phyloP scores from a whole-genome alignment of 306 rosid genomes.

The Calophaca sinica region DNA sequence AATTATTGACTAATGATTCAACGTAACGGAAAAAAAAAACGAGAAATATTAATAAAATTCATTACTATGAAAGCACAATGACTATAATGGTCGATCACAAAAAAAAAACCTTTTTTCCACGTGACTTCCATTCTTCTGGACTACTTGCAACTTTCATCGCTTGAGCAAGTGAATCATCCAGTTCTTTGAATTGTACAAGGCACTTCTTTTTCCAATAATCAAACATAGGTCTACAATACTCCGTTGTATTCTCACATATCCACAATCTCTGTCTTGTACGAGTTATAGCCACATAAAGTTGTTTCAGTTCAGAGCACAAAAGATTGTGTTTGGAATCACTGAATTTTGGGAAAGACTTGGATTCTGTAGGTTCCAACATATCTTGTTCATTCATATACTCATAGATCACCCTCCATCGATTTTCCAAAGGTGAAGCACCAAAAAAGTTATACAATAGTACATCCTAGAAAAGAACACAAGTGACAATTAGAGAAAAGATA shows the following conservation, averaged over 20 bases:
- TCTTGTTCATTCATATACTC: slow-evolving; percentile 68
- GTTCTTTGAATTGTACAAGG: slow-evolving; percentile 68
- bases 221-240: slow-evolving; percentile 60
- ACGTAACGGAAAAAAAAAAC: background rate
- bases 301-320: slow-evolving; percentile 79
- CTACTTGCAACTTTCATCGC: slow-evolving; percentile 82
- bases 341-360: slow-evolving; percentile 51
- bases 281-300: slow-evolving; percentile 76
- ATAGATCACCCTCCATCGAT: slow-evolving; percentile 77
- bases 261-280: slow-evolving; percentile 82
- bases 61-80: background rate
- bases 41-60: background rate
- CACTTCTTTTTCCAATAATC: slow-evolving; percentile 71
- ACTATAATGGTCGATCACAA: background rate
- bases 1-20: too few species aligned
- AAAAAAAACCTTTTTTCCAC: slow-evolving; percentile 71
- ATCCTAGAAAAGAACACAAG: slow-evolving; percentile 54
- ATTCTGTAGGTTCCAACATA: slow-evolving; percentile 51
- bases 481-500: background rate
- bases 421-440: slow-evolving; percentile 68
- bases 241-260: slow-evolving; percentile 66
- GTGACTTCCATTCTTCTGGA: slow-evolving; percentile 77
- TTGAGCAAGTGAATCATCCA: slow-evolving; percentile 78
- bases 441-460: slow-evolving; percentile 77
- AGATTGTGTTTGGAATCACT: slow-evolving; percentile 65